These are phyloP conservation scores for Sugiyamaella novakii DNA, from an alignment of 1,139 yeast species.

Conservation along the genomic window DNA sequence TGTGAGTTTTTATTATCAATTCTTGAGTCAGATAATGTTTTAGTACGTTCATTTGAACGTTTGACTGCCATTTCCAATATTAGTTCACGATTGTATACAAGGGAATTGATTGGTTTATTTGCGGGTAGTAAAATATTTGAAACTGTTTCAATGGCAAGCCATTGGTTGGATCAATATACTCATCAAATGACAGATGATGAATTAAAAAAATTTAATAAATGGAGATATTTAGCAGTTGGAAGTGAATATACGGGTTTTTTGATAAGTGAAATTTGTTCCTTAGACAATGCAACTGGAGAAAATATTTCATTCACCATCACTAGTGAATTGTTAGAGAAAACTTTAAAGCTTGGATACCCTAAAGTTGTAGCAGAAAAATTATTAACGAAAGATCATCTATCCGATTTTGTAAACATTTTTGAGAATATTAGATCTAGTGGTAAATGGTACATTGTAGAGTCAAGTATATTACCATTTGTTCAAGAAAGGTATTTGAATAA, in stretches of 20 bases:
- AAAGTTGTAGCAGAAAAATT: conserved; percentile 19
- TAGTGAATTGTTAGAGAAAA: conserved; percentile 20
- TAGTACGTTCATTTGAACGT: not conserved
- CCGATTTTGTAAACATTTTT: conserved; percentile 10
- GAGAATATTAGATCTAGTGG: conserved; percentile 20
- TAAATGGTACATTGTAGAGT: conserved; percentile 19
- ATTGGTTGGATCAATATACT: conserved; percentile 17
- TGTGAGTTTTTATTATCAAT: conserved; percentile 1
- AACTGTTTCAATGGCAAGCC: conserved; percentile 25
- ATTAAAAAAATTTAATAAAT: conserved; percentile 15
- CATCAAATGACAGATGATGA: conserved; percentile 16
- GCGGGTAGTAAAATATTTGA: conserved; percentile 28
- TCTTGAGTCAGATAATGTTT: not conserved
- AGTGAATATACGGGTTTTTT: conserved; percentile 21
- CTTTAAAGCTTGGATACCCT: conserved; percentile 26
- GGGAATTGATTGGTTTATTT: conserved; percentile 21
- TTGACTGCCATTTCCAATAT: conserved; percentile 8
- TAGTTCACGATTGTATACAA: conserved; percentile 10
- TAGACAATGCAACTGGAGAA: conserved; percentile 6
- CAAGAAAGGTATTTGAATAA: conserved; percentile 7
- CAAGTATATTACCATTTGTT: conserved; percentile 22
- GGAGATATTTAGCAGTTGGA: conserved; percentile 27
- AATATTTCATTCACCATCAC: not conserved
- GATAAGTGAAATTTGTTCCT: conserved; percentile 20
- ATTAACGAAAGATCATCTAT: not conserved